phyloP scores from a whole-genome alignment of 768 basidiomycete genomes.

The Hemileccinum impolitum region DNA sequence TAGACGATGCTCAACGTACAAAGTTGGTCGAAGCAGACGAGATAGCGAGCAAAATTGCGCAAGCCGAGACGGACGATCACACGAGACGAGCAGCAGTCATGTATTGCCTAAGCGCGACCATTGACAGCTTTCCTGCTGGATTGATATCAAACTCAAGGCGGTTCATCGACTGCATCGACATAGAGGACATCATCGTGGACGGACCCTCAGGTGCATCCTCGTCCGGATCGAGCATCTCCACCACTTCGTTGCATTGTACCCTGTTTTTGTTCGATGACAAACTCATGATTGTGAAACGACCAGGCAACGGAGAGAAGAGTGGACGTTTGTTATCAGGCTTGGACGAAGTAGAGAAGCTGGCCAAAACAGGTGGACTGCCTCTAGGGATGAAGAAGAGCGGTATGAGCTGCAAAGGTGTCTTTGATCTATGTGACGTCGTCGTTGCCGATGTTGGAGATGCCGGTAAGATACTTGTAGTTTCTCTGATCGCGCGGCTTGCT shows the following conservation, averaged over 20 bases:
- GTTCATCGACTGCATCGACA: constrained; percentile 91
- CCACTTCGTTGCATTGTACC: constrained; percentile 70
- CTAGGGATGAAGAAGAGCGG: constrained; percentile 71
- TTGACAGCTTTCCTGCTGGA: constrained; percentile 88
- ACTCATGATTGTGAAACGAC: constrained; percentile 86
- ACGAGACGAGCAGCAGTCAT: constrained; percentile 87
- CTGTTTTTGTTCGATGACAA: constrained; percentile 95
- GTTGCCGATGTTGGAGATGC: constrained; percentile 83
- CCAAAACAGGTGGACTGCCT: constrained; percentile 59
- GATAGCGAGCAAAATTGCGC: constrained; percentile 86
- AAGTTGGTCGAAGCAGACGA: constrained; percentile 83
- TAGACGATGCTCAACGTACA: constrained; percentile 69
- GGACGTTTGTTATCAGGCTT: constrained; percentile 71
- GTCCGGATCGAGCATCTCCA: constrained; percentile 37
- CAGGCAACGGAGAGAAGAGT: constrained; percentile 68
- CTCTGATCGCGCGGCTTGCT: constrained; percentile 2
- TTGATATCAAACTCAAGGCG: constrained; percentile 86
- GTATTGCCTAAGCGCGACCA: constrained; percentile 77
- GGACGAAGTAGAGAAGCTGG: constrained; percentile 73
- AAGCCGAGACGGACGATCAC: constrained; percentile 87
- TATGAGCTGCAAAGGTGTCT: constrained; percentile 79
- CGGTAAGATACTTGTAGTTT: constrained; percentile 46
- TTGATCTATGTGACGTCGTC: constrained; percentile 81
- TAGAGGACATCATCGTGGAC: constrained; percentile 72
- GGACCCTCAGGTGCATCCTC: constrained; percentile 40